A percentile compares a stretch with the other conserved stretches of the same genome.
Evolutionary conservation across 2,329 filamentous ascomycete genomes (phyloP).

Genomic region (Tothia fuscella): DNA sequence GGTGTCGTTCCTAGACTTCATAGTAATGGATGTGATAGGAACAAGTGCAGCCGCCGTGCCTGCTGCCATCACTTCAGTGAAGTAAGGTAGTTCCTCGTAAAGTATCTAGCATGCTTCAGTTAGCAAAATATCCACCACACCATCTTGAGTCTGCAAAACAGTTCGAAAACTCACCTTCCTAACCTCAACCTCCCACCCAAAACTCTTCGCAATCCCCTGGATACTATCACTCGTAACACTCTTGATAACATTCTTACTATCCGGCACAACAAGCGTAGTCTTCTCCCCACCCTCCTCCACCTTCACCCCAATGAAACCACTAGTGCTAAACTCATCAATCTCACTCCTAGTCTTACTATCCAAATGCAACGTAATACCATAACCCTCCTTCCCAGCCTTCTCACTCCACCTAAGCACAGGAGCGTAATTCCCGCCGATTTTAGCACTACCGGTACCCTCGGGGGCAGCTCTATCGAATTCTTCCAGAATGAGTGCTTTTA

Average conservation of each 20-base stretch:
- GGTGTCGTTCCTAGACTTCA: constrained; percentile 45
- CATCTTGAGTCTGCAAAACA: no score
- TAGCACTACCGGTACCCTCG: constrained; percentile 79
- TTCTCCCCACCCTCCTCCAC: constrained; percentile 34
- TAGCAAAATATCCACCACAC: no score
- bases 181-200: constrained; percentile 76
- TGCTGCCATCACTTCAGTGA: constrained; percentile 77
- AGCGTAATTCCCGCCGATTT: constrained; percentile 92
- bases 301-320: constrained; percentile 75
- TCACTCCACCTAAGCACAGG: constrained; percentile 84
- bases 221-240: constrained; percentile 75
- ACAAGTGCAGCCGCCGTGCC: constrained; percentile 87
- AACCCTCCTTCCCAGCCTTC: constrained; percentile 64
- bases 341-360: constrained; percentile 75
- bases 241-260: constrained; percentile 77
- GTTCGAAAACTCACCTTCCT: constrained; percentile 44
- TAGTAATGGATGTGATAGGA: constrained; percentile 81
- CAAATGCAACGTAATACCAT: constrained; percentile 86
- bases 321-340: constrained; percentile 93
- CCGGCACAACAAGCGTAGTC: constrained; percentile 71
- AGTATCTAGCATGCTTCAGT: no score
- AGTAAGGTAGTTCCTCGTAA: constrained; percentile 49
- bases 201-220: constrained; percentile 59
- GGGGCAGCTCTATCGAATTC: constrained; percentile 92
- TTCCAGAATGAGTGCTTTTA: constrained; percentile 79